Conservation (phyloP, 148 eudicot genomes). For the Pouteria glomerata region DNA sequence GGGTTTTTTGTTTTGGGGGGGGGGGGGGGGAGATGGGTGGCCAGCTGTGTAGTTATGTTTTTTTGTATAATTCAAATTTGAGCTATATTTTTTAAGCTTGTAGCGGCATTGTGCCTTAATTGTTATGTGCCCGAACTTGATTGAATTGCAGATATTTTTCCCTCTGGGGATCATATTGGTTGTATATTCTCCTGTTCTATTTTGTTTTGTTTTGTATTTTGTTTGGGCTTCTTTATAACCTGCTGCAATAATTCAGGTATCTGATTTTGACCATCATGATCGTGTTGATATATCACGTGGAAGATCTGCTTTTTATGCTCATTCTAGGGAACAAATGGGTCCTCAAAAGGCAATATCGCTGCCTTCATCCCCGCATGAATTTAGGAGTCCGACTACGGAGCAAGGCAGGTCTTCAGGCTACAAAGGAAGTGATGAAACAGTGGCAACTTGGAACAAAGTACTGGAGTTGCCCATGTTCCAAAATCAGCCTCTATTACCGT, state of each 20-base stretch:
- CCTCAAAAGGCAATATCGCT: slow-evolving; percentile 86
- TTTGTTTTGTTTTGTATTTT: neutral
- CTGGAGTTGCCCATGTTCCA: slow-evolving; percentile 64
- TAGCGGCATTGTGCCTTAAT: neutral
- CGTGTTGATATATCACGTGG: slow-evolving; percentile 55
- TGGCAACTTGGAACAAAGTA: slow-evolving; percentile 72
- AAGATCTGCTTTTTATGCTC: slow-evolving; percentile 41
- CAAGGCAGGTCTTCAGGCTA: slow-evolving; percentile 35
- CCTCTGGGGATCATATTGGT: too few relatives aligned
- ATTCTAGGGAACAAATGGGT: slow-evolving; percentile 46
- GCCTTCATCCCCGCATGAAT: slow-evolving; percentile 92
- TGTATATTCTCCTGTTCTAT: neutral
- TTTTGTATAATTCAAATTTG: neutral
- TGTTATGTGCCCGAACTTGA: neutral
- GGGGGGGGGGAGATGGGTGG: too few relatives aligned
- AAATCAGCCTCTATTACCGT: slow-evolving; percentile 75
- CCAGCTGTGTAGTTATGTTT: too few relatives aligned
- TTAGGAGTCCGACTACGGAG: slow-evolving; percentile 45
- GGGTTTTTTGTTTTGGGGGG: too few relatives aligned
- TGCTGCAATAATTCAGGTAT: slow-evolving; percentile 37
- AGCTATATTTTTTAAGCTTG: slow-evolving; percentile 3
- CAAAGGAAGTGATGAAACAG: slow-evolving; percentile 48
- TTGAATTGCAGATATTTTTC: too few relatives aligned
- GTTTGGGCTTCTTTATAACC: slow-evolving; percentile 9
- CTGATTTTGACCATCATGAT: slow-evolving; percentile 42